A percentile compares a stretch with the other conserved stretches of the same genome.
These are phyloP conservation scores for Picochlorum sp. DNA, from an alignment of 139 green algal species.

Conservation along the genomic window DNA sequence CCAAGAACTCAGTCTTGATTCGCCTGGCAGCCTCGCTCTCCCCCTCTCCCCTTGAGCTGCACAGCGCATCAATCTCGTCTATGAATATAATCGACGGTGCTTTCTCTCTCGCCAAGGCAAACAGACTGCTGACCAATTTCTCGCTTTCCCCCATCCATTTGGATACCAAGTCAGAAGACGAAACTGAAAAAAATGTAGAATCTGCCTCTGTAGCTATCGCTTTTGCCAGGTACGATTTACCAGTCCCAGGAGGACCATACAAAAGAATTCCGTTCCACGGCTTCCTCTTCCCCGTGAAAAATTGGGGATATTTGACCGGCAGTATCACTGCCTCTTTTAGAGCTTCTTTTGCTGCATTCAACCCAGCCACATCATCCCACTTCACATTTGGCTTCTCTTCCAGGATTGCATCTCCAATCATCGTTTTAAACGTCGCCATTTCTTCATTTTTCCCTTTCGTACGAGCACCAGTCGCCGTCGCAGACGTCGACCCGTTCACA, in stretches of 20 bases:
- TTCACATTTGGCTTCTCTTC: slow-evolving; percentile 90
- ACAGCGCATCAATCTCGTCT: slow-evolving; percentile 91
- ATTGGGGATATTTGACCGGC: slow-evolving; percentile 97
- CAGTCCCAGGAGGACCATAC: slow-evolving; percentile 95
- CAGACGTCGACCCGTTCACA: slow-evolving; percentile 9
- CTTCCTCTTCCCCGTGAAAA: slow-evolving; percentile 98
- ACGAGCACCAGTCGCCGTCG: not conserved
- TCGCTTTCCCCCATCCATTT: slow-evolving; percentile 95
- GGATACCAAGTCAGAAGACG: slow-evolving; percentile 70
- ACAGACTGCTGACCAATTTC: slow-evolving; percentile 94
- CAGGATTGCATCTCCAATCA: slow-evolving; percentile 67
- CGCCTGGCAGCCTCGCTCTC: slow-evolving; percentile 91
- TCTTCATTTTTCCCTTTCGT: slow-evolving; percentile 44
- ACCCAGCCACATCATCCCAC: slow-evolving; percentile 96
- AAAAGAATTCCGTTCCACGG: slow-evolving; percentile 97
- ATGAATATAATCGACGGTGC: slow-evolving; percentile 98
- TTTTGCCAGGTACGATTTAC: slow-evolving; percentile 98
- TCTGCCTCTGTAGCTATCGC: slow-evolving; percentile 98
- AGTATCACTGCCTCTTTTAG: slow-evolving; percentile 99
- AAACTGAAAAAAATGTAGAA: slow-evolving; percentile 87
- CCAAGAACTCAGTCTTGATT: slow-evolving; percentile 99
- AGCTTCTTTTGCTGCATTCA: slow-evolving; percentile 93
- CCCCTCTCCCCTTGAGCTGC: slow-evolving; percentile 70
- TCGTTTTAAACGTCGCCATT: slow-evolving; percentile 68
- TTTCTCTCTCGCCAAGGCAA: slow-evolving; percentile 82